phyloP scores from a whole-genome alignment of 1,284 basidiomycete species.

The Heimioporus punctisporus region DNA sequence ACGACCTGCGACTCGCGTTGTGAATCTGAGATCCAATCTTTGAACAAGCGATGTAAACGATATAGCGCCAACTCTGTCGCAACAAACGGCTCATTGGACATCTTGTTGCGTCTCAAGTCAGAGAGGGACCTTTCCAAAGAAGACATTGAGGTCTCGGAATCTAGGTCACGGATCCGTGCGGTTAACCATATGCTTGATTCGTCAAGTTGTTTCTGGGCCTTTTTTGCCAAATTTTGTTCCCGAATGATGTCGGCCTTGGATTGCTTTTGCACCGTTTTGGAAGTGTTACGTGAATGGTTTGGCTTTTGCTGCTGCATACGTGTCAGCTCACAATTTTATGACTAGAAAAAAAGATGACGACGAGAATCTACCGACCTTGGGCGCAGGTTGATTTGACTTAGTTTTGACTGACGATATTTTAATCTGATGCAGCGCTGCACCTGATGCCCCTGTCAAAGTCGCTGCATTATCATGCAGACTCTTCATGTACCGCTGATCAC shows the following conservation, averaged over 20 bases:
- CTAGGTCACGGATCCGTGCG: conserved; percentile 28
- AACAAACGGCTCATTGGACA: conserved; percentile 43
- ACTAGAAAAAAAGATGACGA: too few species aligned
- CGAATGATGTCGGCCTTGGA: conserved; percentile 30
- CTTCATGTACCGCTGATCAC: conserved; percentile 58
- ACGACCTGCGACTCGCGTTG: conserved; percentile 35
- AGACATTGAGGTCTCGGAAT: conserved; percentile 28
- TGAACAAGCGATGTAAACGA: conserved; percentile 52
- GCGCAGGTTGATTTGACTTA: conserved; percentile 6
- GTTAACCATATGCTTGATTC: conserved; percentile 24
- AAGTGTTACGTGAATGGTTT: conserved; percentile 10
- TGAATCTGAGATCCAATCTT: conserved; percentile 51
- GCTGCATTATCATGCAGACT: conserved; percentile 58
- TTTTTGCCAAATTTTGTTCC: conserved; percentile 27
- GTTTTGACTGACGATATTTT: conserved; percentile 45
- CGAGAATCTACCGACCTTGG: conserved; percentile 20
- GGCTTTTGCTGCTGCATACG: conserved; percentile 6
- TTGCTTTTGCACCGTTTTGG: conserved; percentile 20
- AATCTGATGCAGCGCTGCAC: conserved; percentile 51
- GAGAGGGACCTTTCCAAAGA: conserved; percentile 23
- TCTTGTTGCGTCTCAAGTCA: conserved; percentile 42
- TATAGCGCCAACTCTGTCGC: conserved; percentile 53
- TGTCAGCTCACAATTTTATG: background rate
- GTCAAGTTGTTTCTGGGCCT: conserved; percentile 20
- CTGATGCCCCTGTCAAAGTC: conserved; percentile 63